Evolutionary conservation across 306 rosid genomes (phyloP).

Genomic region (Cucurbita argyrosperma): DNA sequence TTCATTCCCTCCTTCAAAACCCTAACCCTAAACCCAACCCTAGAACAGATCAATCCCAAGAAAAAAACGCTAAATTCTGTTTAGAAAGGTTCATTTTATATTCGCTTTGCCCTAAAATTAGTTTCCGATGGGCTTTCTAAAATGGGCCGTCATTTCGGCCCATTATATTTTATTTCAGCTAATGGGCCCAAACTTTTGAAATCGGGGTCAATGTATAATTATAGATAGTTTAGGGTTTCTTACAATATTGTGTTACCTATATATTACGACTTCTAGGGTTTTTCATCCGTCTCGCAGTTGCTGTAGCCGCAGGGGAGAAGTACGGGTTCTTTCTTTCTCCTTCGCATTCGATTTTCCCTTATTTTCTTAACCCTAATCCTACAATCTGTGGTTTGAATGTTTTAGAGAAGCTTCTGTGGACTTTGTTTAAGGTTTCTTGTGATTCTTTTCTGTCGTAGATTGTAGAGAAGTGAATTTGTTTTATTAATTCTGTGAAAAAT

Average conservation of each 20-base stretch:
- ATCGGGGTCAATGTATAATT: background rate
- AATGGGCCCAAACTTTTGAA: background rate
- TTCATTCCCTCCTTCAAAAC: background rate
- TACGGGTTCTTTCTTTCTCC: background rate
- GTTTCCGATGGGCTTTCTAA: background rate
- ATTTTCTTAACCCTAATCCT: background rate
- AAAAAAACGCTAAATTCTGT: background rate
- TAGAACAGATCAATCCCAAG: too few relatives aligned
- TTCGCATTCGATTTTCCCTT: background rate
- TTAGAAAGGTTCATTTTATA: background rate
- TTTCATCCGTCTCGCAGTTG: background rate
- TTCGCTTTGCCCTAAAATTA: background rate
- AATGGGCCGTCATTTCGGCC: background rate
- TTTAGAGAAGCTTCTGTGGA: background rate
- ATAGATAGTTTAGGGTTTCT: background rate
- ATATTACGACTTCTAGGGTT: background rate
- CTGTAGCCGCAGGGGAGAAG: slow-evolving; percentile 5
- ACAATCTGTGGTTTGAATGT: background rate
- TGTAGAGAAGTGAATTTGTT: too few relatives aligned
- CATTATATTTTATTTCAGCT: background rate
- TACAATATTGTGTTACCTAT: background rate
- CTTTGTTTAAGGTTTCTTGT: background rate
- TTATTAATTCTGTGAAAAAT: background rate
- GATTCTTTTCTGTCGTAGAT: too few relatives aligned
- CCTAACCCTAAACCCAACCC: background rate